Conservation (phyloP, 2,329 filamentous ascomycete species). For the Fusarium siculi region DNA sequence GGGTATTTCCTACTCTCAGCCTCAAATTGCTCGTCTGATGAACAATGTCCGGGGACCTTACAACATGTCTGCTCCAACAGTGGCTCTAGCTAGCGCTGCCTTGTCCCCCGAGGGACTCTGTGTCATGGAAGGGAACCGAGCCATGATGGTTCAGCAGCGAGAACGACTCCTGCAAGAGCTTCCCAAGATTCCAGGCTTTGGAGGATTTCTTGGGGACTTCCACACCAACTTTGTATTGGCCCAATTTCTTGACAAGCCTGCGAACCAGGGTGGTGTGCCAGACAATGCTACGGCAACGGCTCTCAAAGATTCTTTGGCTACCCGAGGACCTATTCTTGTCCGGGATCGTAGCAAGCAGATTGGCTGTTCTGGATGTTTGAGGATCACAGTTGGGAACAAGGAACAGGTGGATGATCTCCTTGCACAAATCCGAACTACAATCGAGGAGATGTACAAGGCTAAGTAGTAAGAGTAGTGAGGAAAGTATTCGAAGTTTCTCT, state of each 20-base stretch:
- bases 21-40: background rate
- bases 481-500: rapidly evolving
- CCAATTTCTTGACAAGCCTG: background rate
- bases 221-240: background rate
- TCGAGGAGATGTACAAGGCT: background rate
- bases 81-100: background rate
- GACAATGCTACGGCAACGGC: background rate
- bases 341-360: background rate
- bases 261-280: background rate
- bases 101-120: background rate
- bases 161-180: background rate
- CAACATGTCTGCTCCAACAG: background rate
- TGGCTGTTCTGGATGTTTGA: background rate
- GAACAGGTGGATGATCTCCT: background rate
- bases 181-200: background rate
- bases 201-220: background rate
- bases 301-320: background rate
- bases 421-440: background rate
- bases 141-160: background rate
- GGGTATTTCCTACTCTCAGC: background rate
- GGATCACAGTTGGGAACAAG: background rate
- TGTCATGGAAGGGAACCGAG: background rate
- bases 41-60: background rate
- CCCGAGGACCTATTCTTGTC: background rate
- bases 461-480: background rate